Evolutionary conservation across 228 moss, liverwort and hornwort genomes (phyloP).

Genomic region (Sphagnum fallax): DNA sequence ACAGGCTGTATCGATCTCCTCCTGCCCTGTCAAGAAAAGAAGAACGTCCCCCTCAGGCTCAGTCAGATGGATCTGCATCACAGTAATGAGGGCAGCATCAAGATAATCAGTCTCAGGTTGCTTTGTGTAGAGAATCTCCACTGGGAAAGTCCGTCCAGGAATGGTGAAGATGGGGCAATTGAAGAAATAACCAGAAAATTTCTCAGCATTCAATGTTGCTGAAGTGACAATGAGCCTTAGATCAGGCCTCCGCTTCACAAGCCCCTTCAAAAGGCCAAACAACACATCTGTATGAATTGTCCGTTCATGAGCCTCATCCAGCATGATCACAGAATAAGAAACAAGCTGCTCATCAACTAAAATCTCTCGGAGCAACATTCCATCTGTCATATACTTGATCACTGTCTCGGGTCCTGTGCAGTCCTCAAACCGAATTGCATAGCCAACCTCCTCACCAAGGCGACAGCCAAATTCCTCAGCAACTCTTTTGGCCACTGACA

Average conservation of each 20-base stretch:
- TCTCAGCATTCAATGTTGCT: slow-evolving; percentile 14
- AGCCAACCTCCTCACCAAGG: slow-evolving; percentile 16
- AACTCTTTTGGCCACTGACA: slow-evolving; percentile 12
- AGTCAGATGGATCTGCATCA: slow-evolving; percentile 11
- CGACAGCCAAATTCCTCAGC: slow-evolving; percentile 8
- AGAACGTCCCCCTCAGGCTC: slow-evolving; percentile 12
- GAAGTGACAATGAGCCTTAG: slow-evolving; percentile 10
- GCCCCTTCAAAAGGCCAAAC: slow-evolving; percentile 10
- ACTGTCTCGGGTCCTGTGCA: slow-evolving; percentile 9
- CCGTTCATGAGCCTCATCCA: slow-evolving; percentile 19
- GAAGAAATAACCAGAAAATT: slow-evolving; percentile 5
- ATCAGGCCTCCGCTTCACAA: slow-evolving; percentile 9
- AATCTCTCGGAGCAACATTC: slow-evolving; percentile 14
- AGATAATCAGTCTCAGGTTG: slow-evolving; percentile 10
- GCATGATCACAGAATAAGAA: slow-evolving; percentile 9
- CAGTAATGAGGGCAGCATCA: slow-evolving; percentile 11
- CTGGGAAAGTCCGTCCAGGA: slow-evolving; percentile 9
- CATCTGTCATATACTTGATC: slow-evolving; percentile 19
- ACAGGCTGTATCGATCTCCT: slow-evolving; percentile 13
- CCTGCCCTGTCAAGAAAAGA: slow-evolving; percentile 11
- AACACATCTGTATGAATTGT: slow-evolving; percentile 9
- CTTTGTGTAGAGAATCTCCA: slow-evolving; percentile 14
- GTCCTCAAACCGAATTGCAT: slow-evolving; percentile 11
- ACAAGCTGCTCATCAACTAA: slow-evolving; percentile 1
- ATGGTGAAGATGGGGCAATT: slow-evolving; percentile 11